Base-by-base conservation (phyloP, 768 basidiomycete genomes). In the Naganishia randhawae region DNA sequence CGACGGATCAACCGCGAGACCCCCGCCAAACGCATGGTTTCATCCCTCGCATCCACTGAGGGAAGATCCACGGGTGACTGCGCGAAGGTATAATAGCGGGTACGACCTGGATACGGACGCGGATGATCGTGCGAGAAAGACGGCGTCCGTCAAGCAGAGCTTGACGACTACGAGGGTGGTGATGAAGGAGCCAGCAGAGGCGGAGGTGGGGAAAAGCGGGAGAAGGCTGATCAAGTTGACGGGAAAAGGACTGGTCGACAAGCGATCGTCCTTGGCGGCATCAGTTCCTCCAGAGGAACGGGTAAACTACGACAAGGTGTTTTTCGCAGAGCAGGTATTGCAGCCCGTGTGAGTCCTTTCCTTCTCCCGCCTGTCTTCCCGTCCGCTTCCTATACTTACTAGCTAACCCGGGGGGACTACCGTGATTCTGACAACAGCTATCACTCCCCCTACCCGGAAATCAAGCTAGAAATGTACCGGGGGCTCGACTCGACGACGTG, bases 291-390 rank as follows among this genome's bases (percentile, higher is more conserved):
- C n/a, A n/a, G 31, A 39, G 39, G 54, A 66, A 37, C 64, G 54
- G 31, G 64, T 90, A 69, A 96, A 94, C 77, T 92, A 93, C 75
- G 91, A 92, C 69, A 86, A 85, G 74, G 90, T 94, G 71, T 85
- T 87, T 73, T 91, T 92, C 80, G 91, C 90, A 50, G 83, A 86
- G 31, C 93, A 89, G 86, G 84, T 89, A 77, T 90, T 96, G 74
- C 88, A 87, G 77, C 91, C 92, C 10, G 94, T 92, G 92, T 92
- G 72, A 72, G 87, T 82, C 54, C 31, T 48, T 39, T 31, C 32
- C 11, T 33, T 19, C 8, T 33, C 7, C 50, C 42, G 52, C 52
- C 50, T 50, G 50, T 71, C 53, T 35, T n/a, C n/a, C n/a, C n/a
- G n/a, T n/a, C n/a, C n/a, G n/a, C n/a, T n/a, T n/a, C n/a, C n/a